phyloP scores from a whole-genome alignment of 371 early-diverging fungal genomes.

The Thermomucor indicae-seudaticae region DNA sequence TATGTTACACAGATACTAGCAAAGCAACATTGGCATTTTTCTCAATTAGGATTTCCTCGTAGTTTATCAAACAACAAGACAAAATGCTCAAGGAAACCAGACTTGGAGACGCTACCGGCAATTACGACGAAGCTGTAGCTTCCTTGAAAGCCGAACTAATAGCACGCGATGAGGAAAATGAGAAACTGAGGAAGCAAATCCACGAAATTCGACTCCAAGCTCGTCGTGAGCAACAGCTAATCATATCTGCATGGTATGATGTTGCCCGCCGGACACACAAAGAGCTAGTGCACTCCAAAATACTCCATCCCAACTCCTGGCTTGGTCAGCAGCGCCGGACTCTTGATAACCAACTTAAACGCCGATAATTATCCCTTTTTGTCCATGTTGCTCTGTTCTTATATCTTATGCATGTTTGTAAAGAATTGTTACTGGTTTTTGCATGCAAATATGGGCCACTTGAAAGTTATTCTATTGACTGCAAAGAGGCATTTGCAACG shows the following conservation, averaged over 20 bases:
- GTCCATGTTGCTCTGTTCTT: neutral
- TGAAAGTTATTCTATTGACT: too few species aligned
- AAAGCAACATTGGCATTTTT: too few species aligned
- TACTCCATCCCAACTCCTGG: constrained; percentile 61
- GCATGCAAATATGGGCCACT: too few species aligned
- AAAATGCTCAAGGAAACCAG: constrained; percentile 38
- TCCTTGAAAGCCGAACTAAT: constrained; percentile 63
- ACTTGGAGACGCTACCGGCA: constrained; percentile 11
- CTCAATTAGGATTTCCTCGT: neutral
- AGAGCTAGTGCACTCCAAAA: constrained; percentile 42
- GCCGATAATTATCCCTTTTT: constrained; percentile 26
- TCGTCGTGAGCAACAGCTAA: constrained; percentile 67
- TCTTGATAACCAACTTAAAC: constrained; percentile 54
- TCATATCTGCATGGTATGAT: constrained; percentile 78
- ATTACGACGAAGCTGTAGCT: constrained; percentile 65
- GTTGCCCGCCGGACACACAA: constrained; percentile 46
- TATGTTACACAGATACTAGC: constrained; percentile 13
- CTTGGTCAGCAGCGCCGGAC: constrained; percentile 65
- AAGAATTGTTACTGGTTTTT: too few species aligned
- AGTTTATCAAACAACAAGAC: constrained; percentile 56
- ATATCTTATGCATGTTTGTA: too few species aligned
- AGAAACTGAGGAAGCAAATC: constrained; percentile 58
- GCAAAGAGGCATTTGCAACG: too few species aligned
- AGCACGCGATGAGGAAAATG: constrained; percentile 64
- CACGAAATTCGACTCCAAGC: constrained; percentile 54